A percentile compares a stretch with the other conserved stretches of the same genome.
These are phyloP conservation scores for Dendryphion nanum DNA, from an alignment of 2,329 filamentous ascomycete species.

Conservation along the genomic window DNA sequence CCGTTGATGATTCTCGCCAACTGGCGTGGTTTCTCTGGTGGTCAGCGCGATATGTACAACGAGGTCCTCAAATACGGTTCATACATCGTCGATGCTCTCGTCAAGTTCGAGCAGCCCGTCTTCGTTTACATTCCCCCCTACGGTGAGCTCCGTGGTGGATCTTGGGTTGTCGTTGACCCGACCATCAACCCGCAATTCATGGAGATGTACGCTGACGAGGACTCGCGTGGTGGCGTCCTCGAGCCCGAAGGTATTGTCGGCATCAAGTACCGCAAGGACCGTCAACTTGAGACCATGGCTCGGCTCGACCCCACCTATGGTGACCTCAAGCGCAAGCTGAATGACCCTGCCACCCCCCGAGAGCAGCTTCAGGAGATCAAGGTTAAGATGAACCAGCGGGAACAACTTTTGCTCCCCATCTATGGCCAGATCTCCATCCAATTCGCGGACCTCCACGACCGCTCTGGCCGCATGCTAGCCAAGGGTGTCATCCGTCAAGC, in stretches of 20 bases:
- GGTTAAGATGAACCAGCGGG: constrained; percentile 77
- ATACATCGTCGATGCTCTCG: constrained; percentile 96
- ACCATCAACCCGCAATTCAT: constrained; percentile 96
- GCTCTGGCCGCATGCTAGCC: constrained; percentile 95
- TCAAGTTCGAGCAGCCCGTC: constrained; percentile 97
- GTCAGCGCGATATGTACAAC: constrained; percentile 99
- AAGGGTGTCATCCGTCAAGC: constrained; percentile 88
- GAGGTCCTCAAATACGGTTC: constrained; percentile 99
- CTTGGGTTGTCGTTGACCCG: constrained; percentile 98
- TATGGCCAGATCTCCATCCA: constrained; percentile 95
- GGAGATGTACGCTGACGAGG: constrained; percentile 99
- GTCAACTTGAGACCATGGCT: constrained; percentile 96
- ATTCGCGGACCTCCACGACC: constrained; percentile 96
- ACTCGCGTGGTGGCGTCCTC: constrained; percentile 92
- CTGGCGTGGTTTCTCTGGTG: constrained; percentile 99
- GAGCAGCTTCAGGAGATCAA: constrained; percentile 79
- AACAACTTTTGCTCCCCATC: constrained; percentile 85
- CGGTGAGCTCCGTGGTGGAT: constrained; percentile 96
- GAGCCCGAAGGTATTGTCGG: constrained; percentile 97
- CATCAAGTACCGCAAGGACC: constrained; percentile 98
- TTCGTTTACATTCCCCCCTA: constrained; percentile 98
- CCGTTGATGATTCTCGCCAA: constrained; percentile 99
- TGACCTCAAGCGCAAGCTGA: constrained; percentile 76
- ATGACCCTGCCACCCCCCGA: constrained; percentile 64
- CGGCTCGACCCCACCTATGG: constrained; percentile 84